phyloP scores from a whole-genome alignment of 345 rosid species.

The Dipteronia sinensis region DNA sequence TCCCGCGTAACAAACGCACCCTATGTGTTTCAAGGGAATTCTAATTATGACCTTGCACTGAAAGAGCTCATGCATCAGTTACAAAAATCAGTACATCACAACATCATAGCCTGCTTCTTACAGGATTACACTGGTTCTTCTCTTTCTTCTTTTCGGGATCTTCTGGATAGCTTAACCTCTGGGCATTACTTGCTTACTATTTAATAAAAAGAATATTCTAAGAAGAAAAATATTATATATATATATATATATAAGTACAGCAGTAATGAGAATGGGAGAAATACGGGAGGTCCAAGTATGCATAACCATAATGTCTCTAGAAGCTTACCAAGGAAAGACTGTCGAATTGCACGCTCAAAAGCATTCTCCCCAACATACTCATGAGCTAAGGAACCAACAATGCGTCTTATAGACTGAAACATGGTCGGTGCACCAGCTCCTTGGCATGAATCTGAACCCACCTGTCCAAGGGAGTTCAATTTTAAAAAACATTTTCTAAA shows the following conservation, averaged over 20 bases:
- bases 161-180: not conserved
- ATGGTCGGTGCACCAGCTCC: slow-evolving; percentile 96
- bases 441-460: slow-evolving; percentile 86
- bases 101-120: not conserved
- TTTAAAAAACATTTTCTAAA: not conserved
- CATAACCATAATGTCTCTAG: slow-evolving; percentile 7
- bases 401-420: slow-evolving; percentile 94
- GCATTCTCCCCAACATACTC: slow-evolving; percentile 57
- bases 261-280: too few species aligned
- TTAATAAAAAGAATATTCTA: too few species aligned
- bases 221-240: too few species aligned
- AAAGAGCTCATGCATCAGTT: not conserved
- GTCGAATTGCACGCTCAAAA: slow-evolving; percentile 73
- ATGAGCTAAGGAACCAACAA: slow-evolving; percentile 63
- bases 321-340: slow-evolving; percentile 80
- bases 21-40: not conserved
- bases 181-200: not conserved
- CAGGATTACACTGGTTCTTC: not conserved
- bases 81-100: not conserved
- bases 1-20: too few species aligned
- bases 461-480: slow-evolving; percentile 47
- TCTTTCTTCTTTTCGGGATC: not conserved
- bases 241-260: too few species aligned
- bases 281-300: not conserved
- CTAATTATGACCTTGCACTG: not conserved